phyloP scores from a whole-genome alignment of 2,329 filamentous ascomycete genomes.

The Fusarium protoensiforme region DNA sequence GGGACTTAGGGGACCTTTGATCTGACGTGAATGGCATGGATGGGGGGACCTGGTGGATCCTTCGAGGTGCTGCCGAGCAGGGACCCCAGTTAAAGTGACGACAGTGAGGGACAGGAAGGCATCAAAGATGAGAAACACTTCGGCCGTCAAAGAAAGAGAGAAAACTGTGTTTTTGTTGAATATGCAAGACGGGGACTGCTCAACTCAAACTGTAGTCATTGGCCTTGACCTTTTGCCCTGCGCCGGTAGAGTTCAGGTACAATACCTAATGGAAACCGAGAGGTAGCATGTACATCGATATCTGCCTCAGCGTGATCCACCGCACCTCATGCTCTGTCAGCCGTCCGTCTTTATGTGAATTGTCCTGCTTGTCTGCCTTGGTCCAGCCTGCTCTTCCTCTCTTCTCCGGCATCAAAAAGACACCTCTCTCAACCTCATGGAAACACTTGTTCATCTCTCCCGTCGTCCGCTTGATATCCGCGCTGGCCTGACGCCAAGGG shows the following conservation, averaged over 20 bases:
- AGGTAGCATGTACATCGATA: conserved; percentile 3
- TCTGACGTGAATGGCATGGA: conserved; percentile 35
- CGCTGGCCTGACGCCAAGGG: background rate
- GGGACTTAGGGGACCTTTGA: conserved; percentile 5
- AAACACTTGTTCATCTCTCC: background rate
- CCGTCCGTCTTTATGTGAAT: background rate
- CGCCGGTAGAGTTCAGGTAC: conserved; percentile 7
- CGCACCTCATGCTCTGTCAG: background rate
- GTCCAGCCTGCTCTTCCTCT: background rate
- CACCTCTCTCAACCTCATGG: background rate
- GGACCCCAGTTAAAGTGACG: conserved; percentile 38
- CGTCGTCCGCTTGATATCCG: background rate
- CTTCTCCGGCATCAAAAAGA: background rate
- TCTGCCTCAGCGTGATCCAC: conserved; percentile 26
- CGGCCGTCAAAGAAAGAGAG: conserved; percentile 4
- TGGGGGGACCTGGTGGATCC: conserved; percentile 16
- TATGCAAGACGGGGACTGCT: background rate
- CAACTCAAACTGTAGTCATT: background rate
- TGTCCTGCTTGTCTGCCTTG: background rate
- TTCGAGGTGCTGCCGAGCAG: conserved; percentile 22
- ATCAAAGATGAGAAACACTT: conserved; percentile 28
- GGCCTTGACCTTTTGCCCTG: background rate
- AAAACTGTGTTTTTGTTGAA: background rate
- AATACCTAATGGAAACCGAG: conserved; percentile 9
- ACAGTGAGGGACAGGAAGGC: conserved; percentile 24